phyloP scores from a whole-genome alignment of 352 stramenopile genomes.

The Pythium phragmiticola region DNA sequence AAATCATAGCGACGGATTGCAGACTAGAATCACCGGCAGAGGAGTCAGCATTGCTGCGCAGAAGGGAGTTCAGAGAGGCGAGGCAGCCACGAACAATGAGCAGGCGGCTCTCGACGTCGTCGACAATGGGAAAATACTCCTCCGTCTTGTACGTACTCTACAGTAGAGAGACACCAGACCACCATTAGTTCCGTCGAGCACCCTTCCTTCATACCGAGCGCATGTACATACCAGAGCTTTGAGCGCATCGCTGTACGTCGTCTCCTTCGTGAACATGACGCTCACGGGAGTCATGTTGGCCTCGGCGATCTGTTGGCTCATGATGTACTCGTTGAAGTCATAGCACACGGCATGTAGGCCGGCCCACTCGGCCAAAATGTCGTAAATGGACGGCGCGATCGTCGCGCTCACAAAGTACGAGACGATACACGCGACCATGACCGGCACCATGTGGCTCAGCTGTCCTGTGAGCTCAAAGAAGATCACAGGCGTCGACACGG shows the following conservation, averaged over 20 bases:
- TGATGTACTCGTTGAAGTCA: conserved; percentile 77
- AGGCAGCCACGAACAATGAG: conserved; percentile 44
- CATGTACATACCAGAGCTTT: conserved; percentile 45
- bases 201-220: too few relatives aligned
- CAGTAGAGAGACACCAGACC: background rate
- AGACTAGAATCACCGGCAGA: conserved; percentile 25
- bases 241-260: conserved; percentile 71
- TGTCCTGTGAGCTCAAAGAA: conserved; percentile 88
- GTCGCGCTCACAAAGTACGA: conserved; percentile 78
- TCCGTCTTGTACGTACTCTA: conserved; percentile 76
- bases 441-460: conserved; percentile 78
- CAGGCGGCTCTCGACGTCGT: conserved; percentile 45
- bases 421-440: conserved; percentile 79
- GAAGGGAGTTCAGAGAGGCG: conserved; percentile 2
- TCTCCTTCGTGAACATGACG: conserved; percentile 66
- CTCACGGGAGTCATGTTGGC: conserved; percentile 63
- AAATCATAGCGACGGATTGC: conserved; percentile 73
- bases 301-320: conserved; percentile 61
- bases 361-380: conserved; percentile 77
- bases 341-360: conserved; percentile 81
- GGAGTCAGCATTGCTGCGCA: background rate
- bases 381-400: conserved; percentile 85
- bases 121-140: conserved; percentile 80
- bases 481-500: conserved; percentile 84
- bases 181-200: background rate